Percentiles rank a stretch among this genome's conserved stretches.
phyloP scores from a whole-genome alignment of 768 basidiomycete genomes.

The Boletus insuetus region DNA sequence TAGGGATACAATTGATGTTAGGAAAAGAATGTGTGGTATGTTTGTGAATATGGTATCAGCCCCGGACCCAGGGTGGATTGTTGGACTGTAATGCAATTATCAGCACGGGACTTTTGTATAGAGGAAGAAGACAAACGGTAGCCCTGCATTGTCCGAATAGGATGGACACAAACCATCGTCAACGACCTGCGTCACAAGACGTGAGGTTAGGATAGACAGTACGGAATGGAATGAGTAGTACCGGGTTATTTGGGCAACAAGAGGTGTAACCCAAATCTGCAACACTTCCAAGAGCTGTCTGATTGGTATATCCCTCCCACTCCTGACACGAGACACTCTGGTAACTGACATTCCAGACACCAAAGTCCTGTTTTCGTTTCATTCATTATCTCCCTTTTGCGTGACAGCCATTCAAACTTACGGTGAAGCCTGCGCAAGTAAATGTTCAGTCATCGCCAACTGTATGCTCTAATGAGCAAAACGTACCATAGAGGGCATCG shows the following conservation, averaged over 20 bases:
- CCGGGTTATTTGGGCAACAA: slow-evolving; percentile 75
- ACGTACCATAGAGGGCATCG: slow-evolving; percentile 57
- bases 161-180: slow-evolving; percentile 60
- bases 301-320: slow-evolving; percentile 62
- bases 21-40: slow-evolving; percentile 19
- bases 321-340: slow-evolving; percentile 58
- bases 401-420: slow-evolving; percentile 18
- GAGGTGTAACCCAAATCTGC: slow-evolving; percentile 51
- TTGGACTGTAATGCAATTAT: slow-evolving; percentile 25
- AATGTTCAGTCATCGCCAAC: slow-evolving; percentile 30
- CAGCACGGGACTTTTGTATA: not conserved
- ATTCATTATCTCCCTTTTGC: not conserved
- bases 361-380: slow-evolving; percentile 60
- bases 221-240: slow-evolving; percentile 26
- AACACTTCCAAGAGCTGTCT: slow-evolving; percentile 68
- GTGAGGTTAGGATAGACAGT: not conserved
- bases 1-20: slow-evolving; percentile 16
- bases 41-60: slow-evolving; percentile 11
- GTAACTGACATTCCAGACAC: slow-evolving; percentile 83
- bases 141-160: slow-evolving; percentile 62
- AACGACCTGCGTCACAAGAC: slow-evolving; percentile 34
- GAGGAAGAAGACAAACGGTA: slow-evolving; percentile 46
- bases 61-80: slow-evolving; percentile 26
- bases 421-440: slow-evolving; percentile 36
- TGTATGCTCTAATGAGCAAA: not conserved